A percentile compares a stretch with the other conserved stretches of the same genome.
Evolutionary conservation across 2,329 filamentous ascomycete species (phyloP).

Genomic region (Pyrenophora graminea): DNA sequence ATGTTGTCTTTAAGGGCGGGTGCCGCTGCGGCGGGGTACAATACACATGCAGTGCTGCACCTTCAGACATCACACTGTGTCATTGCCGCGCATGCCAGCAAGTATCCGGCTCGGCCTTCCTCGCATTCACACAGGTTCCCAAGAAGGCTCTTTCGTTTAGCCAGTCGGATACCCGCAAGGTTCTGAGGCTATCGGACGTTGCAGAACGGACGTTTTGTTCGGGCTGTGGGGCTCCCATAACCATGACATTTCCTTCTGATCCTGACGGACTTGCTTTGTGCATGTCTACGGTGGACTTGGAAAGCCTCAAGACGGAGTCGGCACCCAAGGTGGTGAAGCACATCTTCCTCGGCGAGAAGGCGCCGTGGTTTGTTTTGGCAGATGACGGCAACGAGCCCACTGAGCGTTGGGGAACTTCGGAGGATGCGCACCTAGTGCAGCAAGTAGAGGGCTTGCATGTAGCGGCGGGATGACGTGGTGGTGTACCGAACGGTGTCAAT

Average conservation of each 20-base stretch:
- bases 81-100: constrained; percentile 57
- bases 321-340: constrained; percentile 43
- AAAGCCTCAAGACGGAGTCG: constrained; percentile 38
- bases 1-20: constrained; percentile 45
- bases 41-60: constrained; percentile 47
- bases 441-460: not conserved
- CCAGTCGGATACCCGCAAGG: constrained; percentile 33
- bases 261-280: constrained; percentile 43
- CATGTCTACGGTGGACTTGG: constrained; percentile 50
- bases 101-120: constrained; percentile 52
- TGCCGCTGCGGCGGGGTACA: constrained; percentile 52
- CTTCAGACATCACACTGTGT: constrained; percentile 48
- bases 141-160: constrained; percentile 43
- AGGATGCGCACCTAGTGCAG: constrained; percentile 23
- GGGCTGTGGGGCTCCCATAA: constrained; percentile 53
- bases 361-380: constrained; percentile 34
- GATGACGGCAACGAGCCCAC: constrained; percentile 37
- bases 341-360: constrained; percentile 53
- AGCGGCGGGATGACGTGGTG: too few relatives aligned
- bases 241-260: constrained; percentile 48
- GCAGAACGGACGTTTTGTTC: constrained; percentile 53
- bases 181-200: constrained; percentile 45
- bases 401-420: constrained; percentile 27
- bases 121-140: constrained; percentile 50
- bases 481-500: too few relatives aligned